phyloP scores from a whole-genome alignment of 73 alveolate genomes.

The Paramecium sonneborni region DNA sequence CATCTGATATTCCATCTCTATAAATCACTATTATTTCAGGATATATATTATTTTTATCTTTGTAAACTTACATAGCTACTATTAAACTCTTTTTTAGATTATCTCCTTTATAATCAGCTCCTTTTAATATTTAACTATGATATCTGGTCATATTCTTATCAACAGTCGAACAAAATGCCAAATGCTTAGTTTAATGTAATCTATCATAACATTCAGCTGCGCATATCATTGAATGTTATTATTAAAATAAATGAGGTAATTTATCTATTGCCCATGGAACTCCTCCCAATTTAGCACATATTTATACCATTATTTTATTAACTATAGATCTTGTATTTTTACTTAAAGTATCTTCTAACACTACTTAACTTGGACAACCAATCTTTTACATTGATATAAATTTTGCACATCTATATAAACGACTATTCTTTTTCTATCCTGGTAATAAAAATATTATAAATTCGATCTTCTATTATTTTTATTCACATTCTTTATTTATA shows the following conservation, averaged over 20 bases:
- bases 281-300: constrained; percentile 94
- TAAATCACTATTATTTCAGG: constrained; percentile 67
- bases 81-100: neutral
- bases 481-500: neutral
- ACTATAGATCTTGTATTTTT: constrained; percentile 78
- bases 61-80: neutral
- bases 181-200: constrained; percentile 63
- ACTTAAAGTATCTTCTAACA: constrained; percentile 32
- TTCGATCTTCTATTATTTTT: neutral
- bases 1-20: constrained; percentile 87
- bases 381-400: neutral
- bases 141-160: constrained; percentile 69
- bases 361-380: neutral
- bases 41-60: constrained; percentile 8
- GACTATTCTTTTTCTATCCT: constrained; percentile 24
- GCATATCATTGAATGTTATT: constrained; percentile 85
- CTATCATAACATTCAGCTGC: constrained; percentile 85
- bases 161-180: constrained; percentile 77
- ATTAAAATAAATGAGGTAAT: constrained; percentile 76
- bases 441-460: constrained; percentile 38
- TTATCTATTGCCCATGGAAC: constrained; percentile 96
- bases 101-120: constrained; percentile 66
- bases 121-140: constrained; percentile 59
- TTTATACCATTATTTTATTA: constrained; percentile 90
- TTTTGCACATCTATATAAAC: neutral